Percentiles rank a stretch among this genome's conserved stretches.
Evolutionary conservation across 768 basidiomycete species (phyloP).

Genomic region (Asterophora lycoperdoides): DNA sequence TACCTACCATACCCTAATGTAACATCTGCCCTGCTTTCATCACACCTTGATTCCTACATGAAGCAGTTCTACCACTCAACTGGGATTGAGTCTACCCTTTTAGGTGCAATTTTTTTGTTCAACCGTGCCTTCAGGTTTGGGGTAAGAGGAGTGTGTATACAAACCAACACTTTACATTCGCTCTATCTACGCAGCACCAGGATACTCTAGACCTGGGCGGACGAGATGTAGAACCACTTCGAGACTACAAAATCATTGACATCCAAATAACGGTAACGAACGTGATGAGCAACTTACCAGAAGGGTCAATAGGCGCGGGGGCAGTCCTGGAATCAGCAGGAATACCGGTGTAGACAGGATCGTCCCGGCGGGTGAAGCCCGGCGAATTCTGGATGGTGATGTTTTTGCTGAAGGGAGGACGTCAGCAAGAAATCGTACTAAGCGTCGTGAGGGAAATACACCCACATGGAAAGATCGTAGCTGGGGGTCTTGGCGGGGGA

Average conservation of each 20-base stretch:
- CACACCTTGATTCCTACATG: background rate
- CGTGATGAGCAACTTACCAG: slow-evolving; percentile 50
- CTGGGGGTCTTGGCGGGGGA: slow-evolving; percentile 62
- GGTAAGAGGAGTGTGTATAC: background rate
- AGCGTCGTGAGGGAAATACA: slow-evolving; percentile 8
- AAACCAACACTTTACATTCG: background rate
- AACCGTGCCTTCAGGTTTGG: too few species aligned
- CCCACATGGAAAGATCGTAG: slow-evolving; percentile 85
- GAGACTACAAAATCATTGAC: slow-evolving; percentile 47
- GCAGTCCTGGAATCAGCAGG: slow-evolving; percentile 80
- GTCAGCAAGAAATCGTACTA: slow-evolving; percentile 5
- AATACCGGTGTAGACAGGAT: slow-evolving; percentile 58
- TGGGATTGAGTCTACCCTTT: too few species aligned
- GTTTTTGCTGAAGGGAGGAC: slow-evolving; percentile 58
- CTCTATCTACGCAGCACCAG: background rate
- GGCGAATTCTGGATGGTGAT: slow-evolving; percentile 71
- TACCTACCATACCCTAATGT: slow-evolving; percentile 11
- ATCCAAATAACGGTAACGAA: background rate
- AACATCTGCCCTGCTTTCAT: background rate
- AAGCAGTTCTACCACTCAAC: too few species aligned
- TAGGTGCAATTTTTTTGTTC: too few species aligned
- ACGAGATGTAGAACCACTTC: slow-evolving; percentile 95
- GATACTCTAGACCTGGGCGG: slow-evolving; percentile 64
- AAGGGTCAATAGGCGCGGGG: slow-evolving; percentile 85
- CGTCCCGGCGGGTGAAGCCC: slow-evolving; percentile 58